Conservation (phyloP, 2,329 filamentous ascomycete genomes). For the Sclerotinia glacialis region DNA sequence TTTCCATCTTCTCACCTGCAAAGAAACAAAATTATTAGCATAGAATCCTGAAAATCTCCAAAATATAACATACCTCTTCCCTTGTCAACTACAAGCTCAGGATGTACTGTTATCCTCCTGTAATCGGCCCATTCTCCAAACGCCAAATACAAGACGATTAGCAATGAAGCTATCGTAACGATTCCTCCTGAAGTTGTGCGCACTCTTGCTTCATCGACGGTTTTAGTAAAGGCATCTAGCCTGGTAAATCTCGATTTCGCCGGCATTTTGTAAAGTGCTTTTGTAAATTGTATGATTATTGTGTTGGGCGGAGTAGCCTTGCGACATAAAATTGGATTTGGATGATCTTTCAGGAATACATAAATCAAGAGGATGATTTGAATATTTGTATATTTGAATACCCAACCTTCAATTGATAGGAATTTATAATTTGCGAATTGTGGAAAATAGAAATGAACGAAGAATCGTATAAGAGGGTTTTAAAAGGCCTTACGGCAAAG, state of each 20-base stretch:
- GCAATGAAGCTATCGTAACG: constrained; percentile 85
- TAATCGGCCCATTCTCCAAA: constrained; percentile 98
- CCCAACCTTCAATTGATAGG: neutral
- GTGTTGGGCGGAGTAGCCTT: constrained; percentile 11
- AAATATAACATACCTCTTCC: constrained; percentile 66
- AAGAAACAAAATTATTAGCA: constrained; percentile 18
- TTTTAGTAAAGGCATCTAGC: constrained; percentile 99
- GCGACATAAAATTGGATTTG: constrained; percentile 3
- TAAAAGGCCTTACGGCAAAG: neutral
- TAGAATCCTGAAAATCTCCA: neutral
- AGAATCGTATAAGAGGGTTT: neutral
- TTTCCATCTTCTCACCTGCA: constrained; percentile 96
- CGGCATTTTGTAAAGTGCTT: constrained; percentile 58
- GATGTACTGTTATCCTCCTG: constrained; percentile 77
- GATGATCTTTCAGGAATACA: constrained; percentile 15
- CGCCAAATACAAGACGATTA: constrained; percentile 83
- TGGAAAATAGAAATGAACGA: constrained; percentile 1
- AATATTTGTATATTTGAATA: neutral
- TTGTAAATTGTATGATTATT: neutral
- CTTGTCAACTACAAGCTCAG: constrained; percentile 94
- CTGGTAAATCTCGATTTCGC: constrained; percentile 90
- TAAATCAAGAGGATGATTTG: constrained; percentile 4
- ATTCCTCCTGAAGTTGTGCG: constrained; percentile 94
- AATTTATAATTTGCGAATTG: neutral
- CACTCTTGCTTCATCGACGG: constrained; percentile 94